Conservation (phyloP, 441 rosid genomes). For the Bocquillonia castaneifolia region DNA sequence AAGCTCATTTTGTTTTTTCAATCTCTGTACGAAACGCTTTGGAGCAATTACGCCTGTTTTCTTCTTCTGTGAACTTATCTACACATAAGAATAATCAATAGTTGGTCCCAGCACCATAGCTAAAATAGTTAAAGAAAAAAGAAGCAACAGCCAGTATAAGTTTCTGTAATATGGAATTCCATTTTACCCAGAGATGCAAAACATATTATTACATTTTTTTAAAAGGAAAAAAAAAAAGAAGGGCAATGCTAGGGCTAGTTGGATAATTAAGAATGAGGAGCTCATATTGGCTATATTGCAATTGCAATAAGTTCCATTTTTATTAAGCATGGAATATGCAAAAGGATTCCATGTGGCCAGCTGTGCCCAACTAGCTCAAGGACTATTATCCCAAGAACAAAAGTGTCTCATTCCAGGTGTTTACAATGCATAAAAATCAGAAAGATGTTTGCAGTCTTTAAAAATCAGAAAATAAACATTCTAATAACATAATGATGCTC, state of each 20-base stretch:
- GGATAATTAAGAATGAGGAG: background rate
- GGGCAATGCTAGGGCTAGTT: background rate
- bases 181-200: background rate
- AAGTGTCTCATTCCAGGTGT: background rate
- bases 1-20: constrained; percentile 97
- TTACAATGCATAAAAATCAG: background rate
- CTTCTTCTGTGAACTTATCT: constrained; percentile 98
- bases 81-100: constrained; percentile 21
- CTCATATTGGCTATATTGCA: background rate
- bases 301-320: background rate
- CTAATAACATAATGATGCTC: background rate
- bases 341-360: background rate
- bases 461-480: background rate
- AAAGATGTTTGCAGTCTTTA: background rate
- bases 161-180: background rate
- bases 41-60: constrained; percentile 98
- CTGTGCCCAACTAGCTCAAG: background rate
- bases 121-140: constrained; percentile 12
- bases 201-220: background rate
- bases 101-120: constrained; percentile 15
- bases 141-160: background rate
- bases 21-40: constrained; percentile 90
- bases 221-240: background rate
- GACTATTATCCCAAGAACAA: background rate
- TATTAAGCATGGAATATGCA: background rate